These are phyloP conservation scores for Musa balbisiana DNA, from an alignment of 202 grass and related monocot species.

Conservation along the genomic window DNA sequence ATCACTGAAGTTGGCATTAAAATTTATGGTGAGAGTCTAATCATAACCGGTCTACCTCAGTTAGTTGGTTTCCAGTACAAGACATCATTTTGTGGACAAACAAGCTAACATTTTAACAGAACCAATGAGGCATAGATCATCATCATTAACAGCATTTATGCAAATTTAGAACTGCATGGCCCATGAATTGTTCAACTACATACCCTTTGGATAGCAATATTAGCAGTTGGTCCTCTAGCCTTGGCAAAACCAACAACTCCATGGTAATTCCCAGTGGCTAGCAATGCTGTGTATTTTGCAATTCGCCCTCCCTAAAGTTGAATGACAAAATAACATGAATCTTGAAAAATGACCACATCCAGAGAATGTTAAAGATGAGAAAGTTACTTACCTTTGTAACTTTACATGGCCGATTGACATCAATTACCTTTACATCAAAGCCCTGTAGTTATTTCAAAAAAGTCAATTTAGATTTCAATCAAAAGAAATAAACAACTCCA, in stretches of 20 bases:
- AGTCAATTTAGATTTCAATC: not conserved
- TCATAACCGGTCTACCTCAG: too few species aligned
- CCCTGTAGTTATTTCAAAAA: constrained; percentile 40
- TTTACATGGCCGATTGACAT: constrained; percentile 92
- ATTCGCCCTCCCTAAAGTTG: constrained; percentile 75
- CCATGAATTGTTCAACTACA: not conserved
- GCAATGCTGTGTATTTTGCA: constrained; percentile 70
- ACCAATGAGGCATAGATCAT: not conserved
- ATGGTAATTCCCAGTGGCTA: constrained; percentile 95
- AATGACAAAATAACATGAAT: constrained; percentile 6
- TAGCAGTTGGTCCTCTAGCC: constrained; percentile 78
- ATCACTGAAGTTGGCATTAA: too few species aligned
- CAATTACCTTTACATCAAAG: constrained; percentile 92
- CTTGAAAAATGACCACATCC: not conserved
- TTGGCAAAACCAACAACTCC: constrained; percentile 93
- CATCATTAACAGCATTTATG: not conserved
- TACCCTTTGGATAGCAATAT: constrained; percentile 93
- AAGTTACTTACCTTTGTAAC: constrained; percentile 68
- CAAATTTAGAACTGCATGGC: not conserved
- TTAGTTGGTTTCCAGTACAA: too few species aligned
- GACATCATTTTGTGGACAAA: not conserved
- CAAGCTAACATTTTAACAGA: not conserved
- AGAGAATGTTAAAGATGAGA: not conserved
- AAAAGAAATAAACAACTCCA: not conserved
- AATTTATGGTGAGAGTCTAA: too few species aligned